Evolutionary conservation across 768 basidiomycete genomes (phyloP).

Genomic region (Chlorophyllum brunneum): DNA sequence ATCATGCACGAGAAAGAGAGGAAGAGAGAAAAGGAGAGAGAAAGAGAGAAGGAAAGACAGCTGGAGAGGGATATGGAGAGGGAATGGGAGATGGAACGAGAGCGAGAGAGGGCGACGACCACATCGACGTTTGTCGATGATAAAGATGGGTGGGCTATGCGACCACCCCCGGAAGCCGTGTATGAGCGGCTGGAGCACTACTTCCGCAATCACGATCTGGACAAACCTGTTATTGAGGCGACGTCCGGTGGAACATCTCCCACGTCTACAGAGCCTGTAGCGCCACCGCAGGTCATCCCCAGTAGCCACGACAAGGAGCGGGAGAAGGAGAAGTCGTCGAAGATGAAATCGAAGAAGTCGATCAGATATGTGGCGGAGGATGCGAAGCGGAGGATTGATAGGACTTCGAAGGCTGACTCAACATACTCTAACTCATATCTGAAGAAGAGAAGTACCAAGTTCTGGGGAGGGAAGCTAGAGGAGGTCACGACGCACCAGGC

Average conservation of each 20-base stretch:
- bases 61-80: not conserved
- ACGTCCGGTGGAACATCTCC: slow-evolving; percentile 78
- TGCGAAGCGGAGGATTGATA: slow-evolving; percentile 72
- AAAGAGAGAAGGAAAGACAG: not conserved
- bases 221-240: slow-evolving; percentile 92
- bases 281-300: slow-evolving; percentile 34
- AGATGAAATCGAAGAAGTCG: slow-evolving; percentile 75
- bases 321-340: slow-evolving; percentile 28
- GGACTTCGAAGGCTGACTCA: slow-evolving; percentile 58
- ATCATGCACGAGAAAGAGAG: not conserved
- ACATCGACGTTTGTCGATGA: slow-evolving; percentile 54
- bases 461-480: slow-evolving; percentile 92
- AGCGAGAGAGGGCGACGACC: not conserved
- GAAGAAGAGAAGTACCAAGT: slow-evolving; percentile 85
- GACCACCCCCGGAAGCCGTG: slow-evolving; percentile 89
- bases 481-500: slow-evolving; percentile 83
- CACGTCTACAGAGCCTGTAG: slow-evolving; percentile 51
- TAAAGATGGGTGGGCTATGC: slow-evolving; percentile 78
- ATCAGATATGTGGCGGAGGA: slow-evolving; percentile 92
- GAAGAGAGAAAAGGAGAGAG: not conserved
- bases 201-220: slow-evolving; percentile 95
- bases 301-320: slow-evolving; percentile 18
- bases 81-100: slow-evolving; percentile 6
- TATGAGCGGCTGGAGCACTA: slow-evolving; percentile 91
- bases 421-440: slow-evolving; percentile 41